Conservation (phyloP, 768 basidiomycete species). For the Leucocoprinus birnbaumii region DNA sequence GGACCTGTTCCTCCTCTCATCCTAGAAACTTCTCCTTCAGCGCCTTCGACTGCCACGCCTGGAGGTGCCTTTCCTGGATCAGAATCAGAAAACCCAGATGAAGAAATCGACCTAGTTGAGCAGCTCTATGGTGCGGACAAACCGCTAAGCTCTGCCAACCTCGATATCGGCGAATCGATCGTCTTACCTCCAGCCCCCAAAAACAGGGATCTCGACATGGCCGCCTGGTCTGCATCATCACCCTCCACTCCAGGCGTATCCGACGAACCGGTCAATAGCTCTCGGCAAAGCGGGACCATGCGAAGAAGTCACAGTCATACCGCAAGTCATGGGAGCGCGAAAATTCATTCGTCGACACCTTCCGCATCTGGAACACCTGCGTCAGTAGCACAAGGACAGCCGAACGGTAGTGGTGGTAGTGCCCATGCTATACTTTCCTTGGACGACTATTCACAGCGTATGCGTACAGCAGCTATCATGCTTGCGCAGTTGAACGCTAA, state of each 20-base stretch:
- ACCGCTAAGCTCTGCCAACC: slow-evolving; percentile 62
- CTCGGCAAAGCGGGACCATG: not conserved
- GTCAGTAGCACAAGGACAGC: not conserved
- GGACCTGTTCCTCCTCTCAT: not conserved
- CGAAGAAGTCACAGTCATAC: not conserved
- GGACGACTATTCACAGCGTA: slow-evolving; percentile 97
- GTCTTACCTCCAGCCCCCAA: slow-evolving; percentile 80
- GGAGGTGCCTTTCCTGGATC: slow-evolving; percentile 19
- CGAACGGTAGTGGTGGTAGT: slow-evolving; percentile 13
- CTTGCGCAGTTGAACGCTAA: slow-evolving; percentile 92
- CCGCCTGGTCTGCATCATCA: slow-evolving; percentile 64
- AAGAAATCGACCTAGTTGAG: slow-evolving; percentile 96
- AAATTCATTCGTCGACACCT: not conserved
- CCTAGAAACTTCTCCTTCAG: not conserved
- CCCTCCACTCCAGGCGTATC: slow-evolving; percentile 32
- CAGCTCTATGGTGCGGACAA: slow-evolving; percentile 86
- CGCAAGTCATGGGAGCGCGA: not conserved
- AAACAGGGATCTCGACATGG: slow-evolving; percentile 88
- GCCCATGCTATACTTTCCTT: slow-evolving; percentile 55
- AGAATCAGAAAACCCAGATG: slow-evolving; percentile 39
- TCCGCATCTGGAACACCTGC: not conserved
- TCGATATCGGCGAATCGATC: slow-evolving; percentile 84
- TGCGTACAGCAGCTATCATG: slow-evolving; percentile 99
- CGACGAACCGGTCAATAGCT: not conserved
- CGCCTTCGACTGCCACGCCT: slow-evolving; percentile 18